Evolutionary conservation across 108 stramenopile genomes (phyloP).

Genomic region (Pelagomonas calceolata): DNA sequence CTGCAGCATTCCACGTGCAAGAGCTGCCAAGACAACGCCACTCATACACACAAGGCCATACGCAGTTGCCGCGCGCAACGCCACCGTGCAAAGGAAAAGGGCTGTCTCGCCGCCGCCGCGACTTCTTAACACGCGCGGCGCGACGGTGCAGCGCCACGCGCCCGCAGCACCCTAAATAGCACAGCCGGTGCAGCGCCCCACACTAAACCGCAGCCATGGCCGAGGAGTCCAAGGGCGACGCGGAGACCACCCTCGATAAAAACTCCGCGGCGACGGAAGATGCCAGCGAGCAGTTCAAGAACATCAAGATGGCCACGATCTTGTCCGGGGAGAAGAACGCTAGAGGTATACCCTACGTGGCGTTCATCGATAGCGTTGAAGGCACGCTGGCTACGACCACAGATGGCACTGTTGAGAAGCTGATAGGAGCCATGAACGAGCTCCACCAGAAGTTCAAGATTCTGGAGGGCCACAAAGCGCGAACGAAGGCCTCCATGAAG

Average conservation of each 20-base stretch:
- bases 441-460: slow-evolving; percentile 70
- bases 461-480: slow-evolving; percentile 32
- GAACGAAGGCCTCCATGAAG: slow-evolving; percentile 2
- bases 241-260: neutral
- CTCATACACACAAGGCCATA: too few relatives aligned
- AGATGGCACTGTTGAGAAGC: slow-evolving; percentile 46
- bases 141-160: too few relatives aligned
- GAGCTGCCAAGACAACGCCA: too few relatives aligned
- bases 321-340: neutral
- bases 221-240: too few relatives aligned
- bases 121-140: too few relatives aligned
- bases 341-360: neutral
- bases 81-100: too few relatives aligned
- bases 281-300: neutral
- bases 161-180: too few relatives aligned
- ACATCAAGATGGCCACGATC: neutral
- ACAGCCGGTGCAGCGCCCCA: too few relatives aligned
- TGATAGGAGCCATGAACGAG: slow-evolving; percentile 76
- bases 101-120: too few relatives aligned
- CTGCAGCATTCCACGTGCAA: too few relatives aligned
- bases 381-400: neutral
- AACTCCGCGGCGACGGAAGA: neutral
- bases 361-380: neutral
- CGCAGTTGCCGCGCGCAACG: too few relatives aligned
- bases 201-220: too few relatives aligned